Conservation (phyloP, 345 rosid genomes). For the Eucalyptus decipiens region DNA sequence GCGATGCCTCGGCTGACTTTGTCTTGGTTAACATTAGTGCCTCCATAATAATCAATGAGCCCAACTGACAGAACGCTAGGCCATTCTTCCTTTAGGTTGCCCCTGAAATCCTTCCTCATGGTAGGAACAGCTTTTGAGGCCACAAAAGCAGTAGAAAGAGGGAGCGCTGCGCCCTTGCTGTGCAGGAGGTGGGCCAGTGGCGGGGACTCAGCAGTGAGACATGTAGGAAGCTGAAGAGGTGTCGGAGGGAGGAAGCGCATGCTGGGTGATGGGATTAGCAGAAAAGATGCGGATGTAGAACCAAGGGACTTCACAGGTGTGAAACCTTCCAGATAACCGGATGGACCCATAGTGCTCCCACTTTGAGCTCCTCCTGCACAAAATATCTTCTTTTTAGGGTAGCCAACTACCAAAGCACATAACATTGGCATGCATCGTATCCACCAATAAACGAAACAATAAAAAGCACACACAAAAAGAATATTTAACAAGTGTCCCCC, state of each 20-base stretch:
- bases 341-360: constrained; percentile 26
- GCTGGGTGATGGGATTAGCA: constrained; percentile 90
- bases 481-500: background rate
- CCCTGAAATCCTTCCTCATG: constrained; percentile 62
- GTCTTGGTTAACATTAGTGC: constrained; percentile 35
- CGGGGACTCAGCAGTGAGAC: constrained; percentile 97
- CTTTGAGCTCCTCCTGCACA: constrained; percentile 58
- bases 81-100: constrained; percentile 81
- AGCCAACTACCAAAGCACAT: background rate
- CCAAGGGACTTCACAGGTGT: constrained; percentile 92
- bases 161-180: constrained; percentile 86
- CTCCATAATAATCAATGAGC: constrained; percentile 86
- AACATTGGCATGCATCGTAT: background rate
- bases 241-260: constrained; percentile 92
- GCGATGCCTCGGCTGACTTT: constrained; percentile 29
- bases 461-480: background rate
- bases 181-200: constrained; percentile 99
- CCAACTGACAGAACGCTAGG: constrained; percentile 83
- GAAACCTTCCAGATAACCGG: constrained; percentile 76
- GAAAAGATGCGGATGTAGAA: constrained; percentile 68
- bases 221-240: constrained; percentile 87
- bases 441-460: background rate
- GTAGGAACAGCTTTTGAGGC: constrained; percentile 89
- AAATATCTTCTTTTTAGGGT: background rate
- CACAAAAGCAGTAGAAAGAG: constrained; percentile 85